A percentile compares a stretch with the other conserved stretches of the same genome.
These are phyloP conservation scores for Talaromyces sp. DNA, from an alignment of 2,329 filamentous ascomycete species.

Conservation along the genomic window DNA sequence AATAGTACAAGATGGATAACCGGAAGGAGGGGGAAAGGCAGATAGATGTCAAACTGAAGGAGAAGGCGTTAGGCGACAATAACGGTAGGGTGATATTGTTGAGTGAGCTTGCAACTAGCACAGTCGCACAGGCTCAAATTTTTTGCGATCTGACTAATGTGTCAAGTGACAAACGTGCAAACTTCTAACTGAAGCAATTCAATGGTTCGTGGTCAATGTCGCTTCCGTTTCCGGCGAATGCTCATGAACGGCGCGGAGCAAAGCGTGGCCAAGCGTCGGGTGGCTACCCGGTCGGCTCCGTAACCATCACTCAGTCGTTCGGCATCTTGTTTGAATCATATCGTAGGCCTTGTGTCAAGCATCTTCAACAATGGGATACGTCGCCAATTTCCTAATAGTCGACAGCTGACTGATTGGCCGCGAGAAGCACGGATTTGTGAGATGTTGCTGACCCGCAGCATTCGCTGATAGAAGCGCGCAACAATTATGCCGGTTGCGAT, in stretches of 20 bases:
- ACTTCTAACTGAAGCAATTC: slow-evolving; percentile 14
- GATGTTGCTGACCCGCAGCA: not conserved
- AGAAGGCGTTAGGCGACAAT: not conserved
- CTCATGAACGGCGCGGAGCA: slow-evolving; percentile 3
- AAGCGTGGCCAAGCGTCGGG: slow-evolving; percentile 11
- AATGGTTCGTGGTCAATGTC: slow-evolving; percentile 17
- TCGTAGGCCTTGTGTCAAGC: not conserved
- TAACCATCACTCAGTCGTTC: not conserved
- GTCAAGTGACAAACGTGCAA: slow-evolving; percentile 1
- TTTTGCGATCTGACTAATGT: not conserved
- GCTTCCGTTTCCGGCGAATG: slow-evolving; percentile 17
- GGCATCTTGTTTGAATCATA: not conserved
- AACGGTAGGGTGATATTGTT: not conserved
- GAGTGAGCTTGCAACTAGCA: not conserved
- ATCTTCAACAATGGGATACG: not conserved
- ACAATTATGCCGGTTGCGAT: not conserved
- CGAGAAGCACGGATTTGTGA: not conserved
- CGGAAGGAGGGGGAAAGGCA: not conserved
- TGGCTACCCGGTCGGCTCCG: slow-evolving; percentile 15
- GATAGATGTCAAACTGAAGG: not conserved
- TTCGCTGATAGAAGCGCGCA: not conserved
- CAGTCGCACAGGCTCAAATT: not conserved
- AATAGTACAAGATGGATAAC: not conserved
- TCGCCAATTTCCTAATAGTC: not conserved
- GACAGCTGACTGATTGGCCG: not conserved